These are phyloP conservation scores for Boletales sp. DNA, from an alignment of 768 basidiomycete genomes.

Conservation along the genomic window DNA sequence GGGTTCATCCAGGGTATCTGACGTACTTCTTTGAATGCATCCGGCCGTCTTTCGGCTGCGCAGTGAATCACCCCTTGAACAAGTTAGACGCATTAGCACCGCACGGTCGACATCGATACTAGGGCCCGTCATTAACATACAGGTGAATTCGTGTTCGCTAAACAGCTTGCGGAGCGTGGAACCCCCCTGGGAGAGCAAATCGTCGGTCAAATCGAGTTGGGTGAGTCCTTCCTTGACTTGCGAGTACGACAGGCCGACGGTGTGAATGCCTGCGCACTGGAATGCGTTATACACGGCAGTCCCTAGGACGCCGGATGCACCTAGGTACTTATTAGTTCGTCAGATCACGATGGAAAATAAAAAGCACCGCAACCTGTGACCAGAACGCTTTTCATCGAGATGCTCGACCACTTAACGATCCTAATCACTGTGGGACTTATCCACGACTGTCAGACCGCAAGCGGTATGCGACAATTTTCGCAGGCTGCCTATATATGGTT, in stretches of 20 bases:
- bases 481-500: neutral
- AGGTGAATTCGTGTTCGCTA: slow-evolving; percentile 57
- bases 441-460: neutral
- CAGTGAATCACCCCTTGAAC: slow-evolving; percentile 84
- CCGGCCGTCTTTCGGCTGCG: slow-evolving; percentile 90
- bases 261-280: slow-evolving; percentile 38
- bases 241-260: slow-evolving; percentile 71
- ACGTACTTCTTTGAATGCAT: slow-evolving; percentile 84
- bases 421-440: neutral
- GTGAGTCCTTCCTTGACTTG: slow-evolving; percentile 50
- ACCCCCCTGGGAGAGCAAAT: slow-evolving; percentile 32
- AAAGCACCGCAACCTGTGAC: slow-evolving; percentile 45
- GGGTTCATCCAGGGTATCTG: neutral
- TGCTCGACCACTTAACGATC: neutral
- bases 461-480: neutral
- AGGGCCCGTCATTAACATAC: slow-evolving; percentile 40
- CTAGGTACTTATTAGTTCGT: slow-evolving; percentile 35
- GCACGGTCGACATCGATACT: neutral
- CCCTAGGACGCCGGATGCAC: slow-evolving; percentile 91
- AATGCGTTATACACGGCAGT: slow-evolving; percentile 73
- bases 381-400: slow-evolving; percentile 44
- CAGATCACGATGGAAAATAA: slow-evolving; percentile 8
- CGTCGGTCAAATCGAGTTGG: slow-evolving; percentile 68
- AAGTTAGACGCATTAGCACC: slow-evolving; percentile 2
- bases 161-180: slow-evolving; percentile 49